A percentile compares a stretch with the other conserved stretches of the same genome.
Conservation (phyloP, 345 rosid species). For the Cochlearia excelsa region DNA sequence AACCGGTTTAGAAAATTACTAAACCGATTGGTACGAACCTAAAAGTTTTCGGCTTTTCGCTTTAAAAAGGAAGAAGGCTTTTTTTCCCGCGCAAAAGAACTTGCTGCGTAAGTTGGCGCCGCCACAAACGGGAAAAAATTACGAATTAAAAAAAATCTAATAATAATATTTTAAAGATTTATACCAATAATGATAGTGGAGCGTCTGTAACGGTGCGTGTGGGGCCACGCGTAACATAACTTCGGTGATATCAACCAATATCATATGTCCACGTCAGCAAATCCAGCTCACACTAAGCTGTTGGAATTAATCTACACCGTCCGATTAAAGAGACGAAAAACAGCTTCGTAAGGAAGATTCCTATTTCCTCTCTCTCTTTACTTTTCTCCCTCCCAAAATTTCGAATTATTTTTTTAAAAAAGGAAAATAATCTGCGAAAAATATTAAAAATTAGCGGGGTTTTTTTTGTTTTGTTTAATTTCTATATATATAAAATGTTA, state of each 20-base stretch:
- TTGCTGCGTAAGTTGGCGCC: conserved; percentile 38
- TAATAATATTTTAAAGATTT: background rate
- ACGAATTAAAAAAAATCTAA: background rate
- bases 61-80: conserved; percentile 12
- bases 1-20: background rate
- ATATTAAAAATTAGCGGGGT: background rate
- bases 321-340: conserved; percentile 13
- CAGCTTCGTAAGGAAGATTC: conserved; percentile 29
- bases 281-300: conserved; percentile 28
- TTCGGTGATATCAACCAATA: conserved; percentile 9
- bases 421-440: conserved; percentile 10
- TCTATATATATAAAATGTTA: conserved; percentile 18
- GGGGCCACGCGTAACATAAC: conserved; percentile 29
- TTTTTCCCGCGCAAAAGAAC: conserved; percentile 35
- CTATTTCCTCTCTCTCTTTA: background rate
- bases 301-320: conserved; percentile 20
- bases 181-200: conserved; percentile 27
- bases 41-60: conserved; percentile 13
- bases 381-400: conserved; percentile 31
- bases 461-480: background rate
- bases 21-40: conserved; percentile 8
- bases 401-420: background rate
- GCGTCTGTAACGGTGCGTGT: conserved; percentile 34
- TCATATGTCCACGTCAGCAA: background rate
- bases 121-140: conserved; percentile 13